Evolutionary conservation across 148 eudicot genomes (phyloP).

Genomic region (Cornus controversa): DNA sequence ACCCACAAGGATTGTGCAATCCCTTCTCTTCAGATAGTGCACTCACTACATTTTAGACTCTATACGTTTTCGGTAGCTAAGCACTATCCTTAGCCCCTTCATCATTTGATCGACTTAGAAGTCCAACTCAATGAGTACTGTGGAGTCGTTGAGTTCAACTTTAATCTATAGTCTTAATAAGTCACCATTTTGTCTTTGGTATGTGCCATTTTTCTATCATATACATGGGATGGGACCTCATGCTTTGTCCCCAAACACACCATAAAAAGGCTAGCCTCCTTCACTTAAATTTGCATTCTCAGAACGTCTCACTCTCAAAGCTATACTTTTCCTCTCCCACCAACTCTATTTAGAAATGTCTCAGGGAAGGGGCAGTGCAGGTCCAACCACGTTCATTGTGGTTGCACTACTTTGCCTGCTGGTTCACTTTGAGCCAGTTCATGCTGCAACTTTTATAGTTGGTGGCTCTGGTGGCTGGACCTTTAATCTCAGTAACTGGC

Average conservation of each 20-base stretch:
- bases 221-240: neutral
- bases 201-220: neutral
- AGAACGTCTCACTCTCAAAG: neutral
- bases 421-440: conserved; percentile 6
- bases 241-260: neutral
- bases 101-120: neutral
- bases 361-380: conserved; percentile 43
- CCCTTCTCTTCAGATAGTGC: too few relatives aligned
- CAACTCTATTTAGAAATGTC: neutral
- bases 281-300: neutral
- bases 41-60: too few relatives aligned
- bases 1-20: too few relatives aligned
- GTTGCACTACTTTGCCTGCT: conserved; percentile 10
- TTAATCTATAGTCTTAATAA: neutral
- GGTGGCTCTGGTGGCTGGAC: conserved; percentile 44
- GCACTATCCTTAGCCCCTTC: neutral
- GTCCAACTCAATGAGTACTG: neutral
- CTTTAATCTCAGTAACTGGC: conserved; percentile 33
- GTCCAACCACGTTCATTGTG: neutral
- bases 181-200: neutral
- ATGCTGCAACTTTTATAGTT: conserved; percentile 29
- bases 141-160: neutral
- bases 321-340: neutral
- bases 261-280: neutral
- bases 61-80: neutral